Base-by-base conservation (phyloP, 2,329 filamentous ascomycete species). In the Paraconiothyrium brasiliense region DNA sequence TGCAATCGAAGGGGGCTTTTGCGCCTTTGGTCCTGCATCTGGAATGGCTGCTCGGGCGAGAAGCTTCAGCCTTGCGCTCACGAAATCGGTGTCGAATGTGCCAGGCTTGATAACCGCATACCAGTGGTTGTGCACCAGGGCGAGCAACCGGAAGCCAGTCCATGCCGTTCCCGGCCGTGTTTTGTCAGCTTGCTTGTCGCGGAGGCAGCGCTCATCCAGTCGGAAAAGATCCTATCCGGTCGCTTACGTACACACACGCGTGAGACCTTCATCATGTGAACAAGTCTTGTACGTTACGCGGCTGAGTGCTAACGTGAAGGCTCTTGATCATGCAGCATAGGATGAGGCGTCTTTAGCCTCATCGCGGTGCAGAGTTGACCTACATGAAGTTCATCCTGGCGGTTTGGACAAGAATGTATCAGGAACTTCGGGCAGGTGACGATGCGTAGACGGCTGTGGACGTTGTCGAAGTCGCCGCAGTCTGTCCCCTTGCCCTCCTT, bases 361-460 rank as follows among this genome's bases (percentile, higher is more conserved):
- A 20, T 20, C 20, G 20, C 20, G 20, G 30, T 65, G 54, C 71
- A 74, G 1, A 66, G 67, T n/a, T 48, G 63, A 8, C 60, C 57
- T 16, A 58, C 61, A 20, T 75, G 71, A n/a, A 50, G 58, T 11
- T 11, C 11, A 13, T 63, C 61, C 27, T 64, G 54, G 39, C 71
- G 73, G 9, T 59, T 58, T 22, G 67, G 69, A 50, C 72, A 74
- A 7, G 65, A 63, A n/a, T 54, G 35, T 11, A 32, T 58, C 9
- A 71, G 52, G 47, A 67, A 69, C 27, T 52, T 64, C 20, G 57
- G 63, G 43, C 69, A 71, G 7, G 61, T 61, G 54, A 69, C 70
- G 37, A 60, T 63, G 57, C 24, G 54, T 59, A 16, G 60, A 24
- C 37, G 58, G 30, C 27, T 30, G 43, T 34, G 9, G 59, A 27